These are phyloP conservation scores for Gaertneriomyces sp. DNA, from an alignment of 192 early-diverging fungal genomes.

Conservation along the genomic window DNA sequence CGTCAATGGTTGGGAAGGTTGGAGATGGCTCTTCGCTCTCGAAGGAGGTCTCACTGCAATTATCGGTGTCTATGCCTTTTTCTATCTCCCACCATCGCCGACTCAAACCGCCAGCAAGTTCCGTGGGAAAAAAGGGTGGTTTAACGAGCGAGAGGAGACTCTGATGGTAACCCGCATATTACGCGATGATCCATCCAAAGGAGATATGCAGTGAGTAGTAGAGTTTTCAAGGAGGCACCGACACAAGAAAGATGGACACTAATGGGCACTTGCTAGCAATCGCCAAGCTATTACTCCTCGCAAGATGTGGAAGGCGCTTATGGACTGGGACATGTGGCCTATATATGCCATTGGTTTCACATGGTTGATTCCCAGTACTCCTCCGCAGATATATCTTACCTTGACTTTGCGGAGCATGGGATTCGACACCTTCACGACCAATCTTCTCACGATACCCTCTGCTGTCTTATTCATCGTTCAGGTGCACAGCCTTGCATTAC, in stretches of 20 bases:
- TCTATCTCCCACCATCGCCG: conserved; percentile 54
- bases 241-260: too few relatives aligned
- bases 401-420: conserved; percentile 17
- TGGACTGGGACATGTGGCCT: conserved; percentile 23
- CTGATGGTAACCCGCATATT: conserved; percentile 61
- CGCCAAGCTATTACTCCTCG: conserved; percentile 6
- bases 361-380: conserved; percentile 10
- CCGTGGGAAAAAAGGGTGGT: conserved; percentile 31
- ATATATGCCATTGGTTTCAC: conserved; percentile 26
- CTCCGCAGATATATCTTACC: conserved; percentile 10
- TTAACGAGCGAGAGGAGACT: conserved; percentile 51
- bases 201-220: neutral
- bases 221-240: too few relatives aligned
- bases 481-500: neutral
- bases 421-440: conserved; percentile 22
- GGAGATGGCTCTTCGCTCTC: conserved; percentile 67
- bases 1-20: conserved; percentile 51
- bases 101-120: conserved; percentile 13
- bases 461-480: conserved; percentile 3
- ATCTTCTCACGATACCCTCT: conserved; percentile 23
- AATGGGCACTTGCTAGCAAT: neutral
- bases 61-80: conserved; percentile 49
- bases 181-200: conserved; percentile 57
- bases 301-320: conserved; percentile 23
- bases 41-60: conserved; percentile 57